Percentiles rank a stretch among this genome's conserved stretches.
Evolutionary conservation across 495 filamentous ascomycete genomes (phyloP).

Genomic region (Mytilinidion resinicola): DNA sequence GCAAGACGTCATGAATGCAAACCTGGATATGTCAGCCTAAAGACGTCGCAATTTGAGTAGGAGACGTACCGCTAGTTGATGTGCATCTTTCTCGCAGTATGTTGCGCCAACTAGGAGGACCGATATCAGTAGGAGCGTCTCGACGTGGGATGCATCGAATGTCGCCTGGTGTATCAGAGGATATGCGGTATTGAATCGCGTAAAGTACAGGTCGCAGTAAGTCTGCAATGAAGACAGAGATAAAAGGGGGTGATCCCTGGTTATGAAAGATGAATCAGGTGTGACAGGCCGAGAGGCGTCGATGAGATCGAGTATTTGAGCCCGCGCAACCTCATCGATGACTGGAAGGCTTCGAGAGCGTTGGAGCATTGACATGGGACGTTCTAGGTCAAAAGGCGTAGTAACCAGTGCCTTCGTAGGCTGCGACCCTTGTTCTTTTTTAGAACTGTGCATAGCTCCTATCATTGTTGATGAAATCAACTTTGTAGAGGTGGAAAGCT

Average conservation of each 20-base stretch:
- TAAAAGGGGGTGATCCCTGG: conserved; percentile 43
- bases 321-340: conserved; percentile 38
- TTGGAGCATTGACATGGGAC: conserved; percentile 37
- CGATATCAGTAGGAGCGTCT: conserved; percentile 45
- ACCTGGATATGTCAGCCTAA: conserved; percentile 7
- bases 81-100: conserved; percentile 48
- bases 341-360: conserved; percentile 28
- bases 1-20: conserved; percentile 25
- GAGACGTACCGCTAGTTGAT: conserved; percentile 48
- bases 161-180: conserved; percentile 49
- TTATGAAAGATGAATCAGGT: conserved; percentile 40
- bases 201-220: conserved; percentile 51
- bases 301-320: conserved; percentile 42
- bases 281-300: conserved; percentile 37
- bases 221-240: conserved; percentile 43
- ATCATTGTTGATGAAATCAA: neutral
- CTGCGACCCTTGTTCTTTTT: neutral
- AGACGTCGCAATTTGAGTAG: conserved; percentile 1
- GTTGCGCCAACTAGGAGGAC: conserved; percentile 51
- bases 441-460: neutral
- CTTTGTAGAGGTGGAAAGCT: neutral
- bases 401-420: neutral
- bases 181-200: conserved; percentile 49
- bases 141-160: conserved; percentile 43
- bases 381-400: conserved; percentile 15